Conservation (phyloP, 2,329 filamentous ascomycete genomes). For the Herpomyces periplanetae region DNA sequence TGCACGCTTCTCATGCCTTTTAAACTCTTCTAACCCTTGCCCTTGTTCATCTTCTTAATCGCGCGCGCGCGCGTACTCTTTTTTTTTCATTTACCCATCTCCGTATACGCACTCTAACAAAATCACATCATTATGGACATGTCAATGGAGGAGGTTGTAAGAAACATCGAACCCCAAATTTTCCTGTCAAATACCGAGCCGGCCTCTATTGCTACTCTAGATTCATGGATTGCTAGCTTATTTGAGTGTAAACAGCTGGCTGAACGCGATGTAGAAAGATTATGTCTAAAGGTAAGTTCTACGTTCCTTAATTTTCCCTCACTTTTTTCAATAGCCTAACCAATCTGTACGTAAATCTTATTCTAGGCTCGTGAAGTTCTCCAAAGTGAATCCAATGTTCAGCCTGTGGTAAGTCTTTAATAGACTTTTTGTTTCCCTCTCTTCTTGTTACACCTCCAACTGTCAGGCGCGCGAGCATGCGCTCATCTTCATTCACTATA, state of each 20-base stretch:
- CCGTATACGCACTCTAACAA: no score
- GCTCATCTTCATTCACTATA: constrained; percentile 4
- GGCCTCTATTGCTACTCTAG: constrained; percentile 57
- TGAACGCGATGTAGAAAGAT: constrained; percentile 67
- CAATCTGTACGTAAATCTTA: not conserved
- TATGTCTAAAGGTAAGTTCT: constrained; percentile 86
- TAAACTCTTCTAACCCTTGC: no score
- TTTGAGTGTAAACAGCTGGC: constrained; percentile 96
- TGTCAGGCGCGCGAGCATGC: constrained; percentile 10
- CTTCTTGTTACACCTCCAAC: no score
- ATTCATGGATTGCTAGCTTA: constrained; percentile 92
- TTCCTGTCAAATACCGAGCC: constrained; percentile 34
- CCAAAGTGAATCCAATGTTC: constrained; percentile 90
- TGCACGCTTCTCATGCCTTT: no score
- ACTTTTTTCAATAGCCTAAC: constrained; percentile 1
- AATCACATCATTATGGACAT: no score
- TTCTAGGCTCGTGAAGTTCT: constrained; percentile 61
- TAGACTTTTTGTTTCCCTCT: no score
- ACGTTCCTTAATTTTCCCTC: constrained; percentile 3
- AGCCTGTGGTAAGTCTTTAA: constrained; percentile 63
- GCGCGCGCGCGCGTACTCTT: no score
- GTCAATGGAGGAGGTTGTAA: no score
- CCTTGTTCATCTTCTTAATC: no score
- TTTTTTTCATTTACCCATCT: no score
- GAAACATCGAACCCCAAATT: no score